These are phyloP conservation scores for Leccinum olivaceopallidum DNA, from an alignment of 768 basidiomycete genomes.

Conservation along the genomic window DNA sequence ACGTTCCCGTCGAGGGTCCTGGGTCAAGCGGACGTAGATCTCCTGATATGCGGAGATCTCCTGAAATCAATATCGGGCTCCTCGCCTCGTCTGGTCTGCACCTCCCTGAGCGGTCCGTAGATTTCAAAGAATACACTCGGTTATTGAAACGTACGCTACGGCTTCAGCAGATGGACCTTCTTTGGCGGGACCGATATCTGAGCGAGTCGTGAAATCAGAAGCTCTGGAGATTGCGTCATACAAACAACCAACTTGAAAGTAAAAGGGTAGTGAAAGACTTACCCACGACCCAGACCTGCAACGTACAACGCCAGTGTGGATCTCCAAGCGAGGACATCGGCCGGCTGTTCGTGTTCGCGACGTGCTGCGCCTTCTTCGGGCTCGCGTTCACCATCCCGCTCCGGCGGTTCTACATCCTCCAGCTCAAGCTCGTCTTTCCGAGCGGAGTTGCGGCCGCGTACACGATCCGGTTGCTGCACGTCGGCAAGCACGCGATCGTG, in stretches of 20 bases:
- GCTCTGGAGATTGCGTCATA: constrained; percentile 52
- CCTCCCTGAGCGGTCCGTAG: constrained; percentile 54
- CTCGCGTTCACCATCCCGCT: constrained; percentile 1
- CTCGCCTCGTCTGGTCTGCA: constrained; percentile 83
- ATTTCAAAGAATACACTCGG: too few relatives aligned
- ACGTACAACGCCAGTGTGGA: constrained; percentile 89
- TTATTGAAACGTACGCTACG: constrained; percentile 61
- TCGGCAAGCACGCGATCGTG: not conserved
- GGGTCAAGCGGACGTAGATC: too few relatives aligned
- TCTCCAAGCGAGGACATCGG: constrained; percentile 1
- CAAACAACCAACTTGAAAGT: constrained; percentile 3
- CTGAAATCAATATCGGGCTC: constrained; percentile 71
- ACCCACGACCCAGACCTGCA: constrained; percentile 98
- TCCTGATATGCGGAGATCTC: too few relatives aligned
- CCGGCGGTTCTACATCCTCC: constrained; percentile 1
- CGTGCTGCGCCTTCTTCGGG: constrained; percentile 4
- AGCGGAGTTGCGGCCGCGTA: constrained; percentile 1
- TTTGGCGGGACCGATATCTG: constrained; percentile 97
- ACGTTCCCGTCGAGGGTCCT: constrained; percentile 12
- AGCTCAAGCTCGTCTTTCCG: constrained; percentile 4
- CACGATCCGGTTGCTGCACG: not conserved
- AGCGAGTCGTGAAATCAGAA: constrained; percentile 96
- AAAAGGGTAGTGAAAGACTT: constrained; percentile 27
- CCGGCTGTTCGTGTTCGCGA: not conserved
- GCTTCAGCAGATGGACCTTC: constrained; percentile 93